Conservation (phyloP, 2,329 filamentous ascomycete species). For the Botrytis deweyae region DNA sequence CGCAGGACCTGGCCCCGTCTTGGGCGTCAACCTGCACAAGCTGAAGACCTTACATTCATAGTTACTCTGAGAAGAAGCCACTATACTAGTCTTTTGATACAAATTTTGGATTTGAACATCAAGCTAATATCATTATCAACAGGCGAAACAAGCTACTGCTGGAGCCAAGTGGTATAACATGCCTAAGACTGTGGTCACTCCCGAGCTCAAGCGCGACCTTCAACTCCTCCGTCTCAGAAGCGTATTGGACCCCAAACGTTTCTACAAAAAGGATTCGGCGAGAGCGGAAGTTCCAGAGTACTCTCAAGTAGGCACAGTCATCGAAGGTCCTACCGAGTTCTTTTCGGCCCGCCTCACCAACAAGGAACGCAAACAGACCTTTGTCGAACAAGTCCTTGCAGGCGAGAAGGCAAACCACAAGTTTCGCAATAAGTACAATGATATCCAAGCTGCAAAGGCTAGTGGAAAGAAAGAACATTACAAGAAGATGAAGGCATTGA, state of each 20-base stretch:
- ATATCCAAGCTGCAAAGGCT: constrained; percentile 77
- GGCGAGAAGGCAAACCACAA: constrained; percentile 63
- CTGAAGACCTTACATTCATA: constrained; percentile 64
- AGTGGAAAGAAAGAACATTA: constrained; percentile 91
- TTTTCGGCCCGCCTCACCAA: constrained; percentile 77
- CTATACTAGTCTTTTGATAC: constrained; percentile 12
- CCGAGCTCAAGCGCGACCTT: constrained; percentile 83
- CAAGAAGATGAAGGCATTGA: constrained; percentile 65
- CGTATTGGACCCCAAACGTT: constrained; percentile 79
- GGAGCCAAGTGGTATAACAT: constrained; percentile 86
- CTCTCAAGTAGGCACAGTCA: constrained; percentile 83
- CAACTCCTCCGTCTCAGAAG: constrained; percentile 87
- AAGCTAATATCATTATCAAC: constrained; percentile 28
- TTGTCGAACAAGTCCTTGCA: constrained; percentile 80
- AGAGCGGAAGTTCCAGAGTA: constrained; percentile 70
- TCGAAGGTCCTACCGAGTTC: constrained; percentile 87
- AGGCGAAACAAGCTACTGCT: constrained; percentile 59
- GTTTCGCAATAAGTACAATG: constrained; percentile 83
- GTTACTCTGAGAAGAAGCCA: constrained; percentile 61
- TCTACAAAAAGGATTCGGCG: constrained; percentile 63
- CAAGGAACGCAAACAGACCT: constrained; percentile 82
- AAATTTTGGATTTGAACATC: constrained; percentile 20
- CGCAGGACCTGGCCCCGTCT: constrained; percentile 74
- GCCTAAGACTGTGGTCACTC: constrained; percentile 78
- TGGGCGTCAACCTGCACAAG: constrained; percentile 71